Evolutionary conservation across 208 protist genomes (phyloP), one percentile per base, ranked within the genome.

Genomic region (Naegleria fowleri): DNA sequence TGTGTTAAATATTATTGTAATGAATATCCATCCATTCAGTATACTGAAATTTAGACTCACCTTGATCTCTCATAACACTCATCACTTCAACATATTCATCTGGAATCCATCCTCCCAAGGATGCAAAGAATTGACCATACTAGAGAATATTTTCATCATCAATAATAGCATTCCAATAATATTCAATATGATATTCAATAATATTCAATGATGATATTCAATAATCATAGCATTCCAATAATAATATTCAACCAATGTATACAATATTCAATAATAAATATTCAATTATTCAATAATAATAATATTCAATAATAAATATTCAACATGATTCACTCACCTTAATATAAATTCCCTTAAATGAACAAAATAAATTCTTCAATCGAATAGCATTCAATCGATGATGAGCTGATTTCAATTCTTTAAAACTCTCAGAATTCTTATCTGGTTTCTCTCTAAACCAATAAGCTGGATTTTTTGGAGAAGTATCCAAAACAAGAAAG

Each of bases 41-140:
- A n/a, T n/a, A n/a, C n/a, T n/a, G 7, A 1, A 48, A 48, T 7
- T 9, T 7, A 48, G 5, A 48, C 43, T 48, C 7, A 48, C 43
- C 43, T 87, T 93, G 86, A 90, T 95, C 94, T 90, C 94, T 92
- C 16, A 95, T 89, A 22, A 94, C 90, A 75, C 83, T 36, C n/a
- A 95, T 55, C 5, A 90, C 87, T n/a, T 38, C 39, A 51, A 84
- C 92, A 76, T 92, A 95, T 86, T 95, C 92, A 29, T 85, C 29
- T n/a, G 94, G 94, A 5, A 95, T 40, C 13, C 94, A 90, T 33
- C 94, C 89, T 52, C 94, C 91, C 39, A 95, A 67, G 5, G 93
- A 93, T 13, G 94, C 86, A 11, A 94, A 29, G 36, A 93, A 92
- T 39, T 95, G 94, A 39, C 92, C 94, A 41, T 67, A 67, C 55